Evolutionary conservation across 805 yeast genomes (phyloP).

Genomic region (Schizosaccharomyces lindneri): DNA sequence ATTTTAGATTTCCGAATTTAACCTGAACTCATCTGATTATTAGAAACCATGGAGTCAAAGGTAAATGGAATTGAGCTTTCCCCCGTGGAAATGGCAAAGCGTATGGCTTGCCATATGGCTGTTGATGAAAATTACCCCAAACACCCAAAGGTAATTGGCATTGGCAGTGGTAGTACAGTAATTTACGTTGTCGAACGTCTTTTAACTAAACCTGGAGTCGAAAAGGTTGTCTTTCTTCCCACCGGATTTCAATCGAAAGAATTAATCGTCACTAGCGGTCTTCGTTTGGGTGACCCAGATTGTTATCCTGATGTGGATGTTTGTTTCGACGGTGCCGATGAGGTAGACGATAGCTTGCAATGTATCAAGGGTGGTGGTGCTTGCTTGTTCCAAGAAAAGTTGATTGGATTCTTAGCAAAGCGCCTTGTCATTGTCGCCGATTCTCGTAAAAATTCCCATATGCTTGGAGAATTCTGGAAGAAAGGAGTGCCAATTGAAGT

Average conservation of each 20-base stretch:
- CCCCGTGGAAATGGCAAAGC: slow-evolving; percentile 55
- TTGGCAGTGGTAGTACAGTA: slow-evolving; percentile 94
- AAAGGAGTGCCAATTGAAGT: slow-evolving; percentile 91
- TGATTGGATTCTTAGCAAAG: slow-evolving; percentile 60
- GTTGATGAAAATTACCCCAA: slow-evolving; percentile 65
- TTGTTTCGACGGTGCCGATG: slow-evolving; percentile 97
- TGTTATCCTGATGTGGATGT: slow-evolving; percentile 51
- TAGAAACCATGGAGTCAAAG: not conserved
- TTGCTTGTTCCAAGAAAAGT: slow-evolving; percentile 83
- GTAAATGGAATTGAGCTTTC: not conserved
- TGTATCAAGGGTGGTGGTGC: slow-evolving; percentile 98
- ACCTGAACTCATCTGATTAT: not conserved
- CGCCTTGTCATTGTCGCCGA: slow-evolving; percentile 79
- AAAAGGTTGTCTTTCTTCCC: slow-evolving; percentile 55
- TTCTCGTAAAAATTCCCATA: slow-evolving; percentile 52
- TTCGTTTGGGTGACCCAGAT: slow-evolving; percentile 57
- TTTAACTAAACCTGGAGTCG: slow-evolving; percentile 30
- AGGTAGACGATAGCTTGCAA: slow-evolving; percentile 57
- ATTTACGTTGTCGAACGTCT: slow-evolving; percentile 90
- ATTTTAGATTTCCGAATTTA: not conserved
- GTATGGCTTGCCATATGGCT: slow-evolving; percentile 72
- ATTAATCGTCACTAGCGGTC: slow-evolving; percentile 58
- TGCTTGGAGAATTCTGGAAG: slow-evolving; percentile 59
- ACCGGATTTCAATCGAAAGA: slow-evolving; percentile 91
- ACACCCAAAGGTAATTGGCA: slow-evolving; percentile 53